A percentile compares a stretch with the other conserved stretches of the same genome.
These are phyloP conservation scores for Parascedosporium putredinis DNA, from an alignment of 2,329 filamentous ascomycete genomes.

Conservation along the genomic window DNA sequence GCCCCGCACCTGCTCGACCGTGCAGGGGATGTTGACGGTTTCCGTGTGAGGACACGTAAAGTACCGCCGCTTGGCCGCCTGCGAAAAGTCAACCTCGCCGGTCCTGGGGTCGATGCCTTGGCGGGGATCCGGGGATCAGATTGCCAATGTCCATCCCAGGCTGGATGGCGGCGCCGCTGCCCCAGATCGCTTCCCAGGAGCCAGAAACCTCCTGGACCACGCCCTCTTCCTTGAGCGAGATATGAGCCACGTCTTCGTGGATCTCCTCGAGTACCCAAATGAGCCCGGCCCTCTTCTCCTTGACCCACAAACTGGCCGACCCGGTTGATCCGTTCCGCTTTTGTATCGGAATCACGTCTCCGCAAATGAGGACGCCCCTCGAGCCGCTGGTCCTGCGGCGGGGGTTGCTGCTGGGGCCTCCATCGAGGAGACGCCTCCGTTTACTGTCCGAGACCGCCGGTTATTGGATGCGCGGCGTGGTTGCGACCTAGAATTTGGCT, in stretches of 20 bases:
- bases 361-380: constrained; percentile 81
- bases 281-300: constrained; percentile 85
- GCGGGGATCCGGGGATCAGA: constrained; percentile 70
- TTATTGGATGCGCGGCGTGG: constrained; percentile 35
- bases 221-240: constrained; percentile 70
- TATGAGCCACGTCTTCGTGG: constrained; percentile 76
- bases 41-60: constrained; percentile 77
- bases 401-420: constrained; percentile 40
- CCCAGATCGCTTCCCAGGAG: constrained; percentile 81
- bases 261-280: constrained; percentile 99
- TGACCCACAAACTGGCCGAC: constrained; percentile 94
- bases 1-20: constrained; percentile 62
- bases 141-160: constrained; percentile 64
- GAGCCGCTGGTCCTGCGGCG: constrained; percentile 68
- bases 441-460: constrained; percentile 54
- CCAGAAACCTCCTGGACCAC: constrained; percentile 60
- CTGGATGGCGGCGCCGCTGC: constrained; percentile 53
- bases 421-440: constrained; percentile 44
- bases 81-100: constrained; percentile 68
- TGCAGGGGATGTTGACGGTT: constrained; percentile 73
- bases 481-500: constrained; percentile 54
- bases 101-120: constrained; percentile 59
- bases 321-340: constrained; percentile 89
- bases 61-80: constrained; percentile 60
- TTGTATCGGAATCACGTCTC: constrained; percentile 95